Base-by-base conservation (phyloP, 768 basidiomycete species). In the Boletus sp. region DNA sequence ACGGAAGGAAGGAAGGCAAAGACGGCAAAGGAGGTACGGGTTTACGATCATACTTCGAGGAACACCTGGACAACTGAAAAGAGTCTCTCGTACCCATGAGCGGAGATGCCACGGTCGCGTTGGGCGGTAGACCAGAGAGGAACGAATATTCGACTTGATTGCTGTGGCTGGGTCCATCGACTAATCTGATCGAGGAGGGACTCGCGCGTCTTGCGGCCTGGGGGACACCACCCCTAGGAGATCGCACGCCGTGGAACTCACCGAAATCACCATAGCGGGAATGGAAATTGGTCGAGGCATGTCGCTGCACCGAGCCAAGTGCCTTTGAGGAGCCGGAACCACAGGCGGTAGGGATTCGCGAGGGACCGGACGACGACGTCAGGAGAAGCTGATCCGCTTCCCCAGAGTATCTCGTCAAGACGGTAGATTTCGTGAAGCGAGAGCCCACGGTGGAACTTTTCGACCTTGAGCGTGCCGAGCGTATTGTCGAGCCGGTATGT, bases 61-160 rank as follows among this genome's bases (percentile, higher is more conserved):
- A 55, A 2, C 50, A 59, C 42, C 52, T 63, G 1, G 65, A 60
- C 5, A 71, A 40, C 55, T 70, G 71, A n/a, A 73, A 42, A 30
- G 70, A 73, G 48, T 73, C 71, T 18, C 70, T 58, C 5, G 62
- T 39, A 3, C 62, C 60, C 54, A 53, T 60, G 11, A 70, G 56
- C 28, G 70, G 70, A 11, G 71, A 70, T 1, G n/a, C 18, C 12
- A 42, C 10, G 52, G 48, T 4, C 17, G 56, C 52, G n/a, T 54
- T 18, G 32, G 65, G 69, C 0, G 70, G 70, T 28, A 52, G 40
- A 8, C 60, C 64, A 5, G 67, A 63, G 9, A 71, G 62, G 39
- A 71, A 73, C 47, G 61, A 35, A 11, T 55, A 72, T 6, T 58
- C 55, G 8, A 64, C 61, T 29, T 56, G 64, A 32, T 44, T 52